Evolutionary conservation across 495 filamentous ascomycete genomes (phyloP).

Genomic region (Eremomyces bilateralis): DNA sequence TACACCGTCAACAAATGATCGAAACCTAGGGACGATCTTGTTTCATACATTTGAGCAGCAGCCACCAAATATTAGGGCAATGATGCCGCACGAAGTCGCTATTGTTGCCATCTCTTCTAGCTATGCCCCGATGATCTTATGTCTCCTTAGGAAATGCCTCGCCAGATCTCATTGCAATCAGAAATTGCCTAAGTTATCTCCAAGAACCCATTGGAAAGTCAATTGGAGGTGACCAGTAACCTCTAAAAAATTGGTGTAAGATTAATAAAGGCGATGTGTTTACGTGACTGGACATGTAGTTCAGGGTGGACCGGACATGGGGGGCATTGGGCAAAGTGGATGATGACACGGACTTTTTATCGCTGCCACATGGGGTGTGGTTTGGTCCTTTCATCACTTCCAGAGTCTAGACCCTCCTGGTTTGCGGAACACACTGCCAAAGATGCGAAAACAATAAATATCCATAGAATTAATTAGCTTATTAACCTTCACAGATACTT

Average conservation of each 20-base stretch:
- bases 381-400: not conserved
- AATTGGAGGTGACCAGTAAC: no score
- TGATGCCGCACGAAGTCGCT: conserved; percentile 44
- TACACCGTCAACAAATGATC: conserved; percentile 9
- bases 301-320: no score
- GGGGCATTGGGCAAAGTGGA: not conserved
- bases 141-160: no score
- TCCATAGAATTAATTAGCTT: not conserved
- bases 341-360: not conserved
- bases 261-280: no score
- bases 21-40: not conserved
- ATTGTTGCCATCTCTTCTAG: no score
- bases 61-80: conserved; percentile 84
- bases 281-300: no score
- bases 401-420: no score
- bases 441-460: not conserved
- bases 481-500: not conserved
- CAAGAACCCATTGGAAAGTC: no score
- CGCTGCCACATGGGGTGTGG: not conserved
- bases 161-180: no score
- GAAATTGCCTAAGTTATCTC: no score
- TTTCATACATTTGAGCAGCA: conserved; percentile 84
- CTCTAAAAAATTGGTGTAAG: no score
- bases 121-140: no score
- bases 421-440: not conserved